A percentile compares a stretch with the other conserved stretches of the same genome.
Evolutionary conservation across 768 basidiomycete genomes (phyloP).

Genomic region (Lentinula lateritia): DNA sequence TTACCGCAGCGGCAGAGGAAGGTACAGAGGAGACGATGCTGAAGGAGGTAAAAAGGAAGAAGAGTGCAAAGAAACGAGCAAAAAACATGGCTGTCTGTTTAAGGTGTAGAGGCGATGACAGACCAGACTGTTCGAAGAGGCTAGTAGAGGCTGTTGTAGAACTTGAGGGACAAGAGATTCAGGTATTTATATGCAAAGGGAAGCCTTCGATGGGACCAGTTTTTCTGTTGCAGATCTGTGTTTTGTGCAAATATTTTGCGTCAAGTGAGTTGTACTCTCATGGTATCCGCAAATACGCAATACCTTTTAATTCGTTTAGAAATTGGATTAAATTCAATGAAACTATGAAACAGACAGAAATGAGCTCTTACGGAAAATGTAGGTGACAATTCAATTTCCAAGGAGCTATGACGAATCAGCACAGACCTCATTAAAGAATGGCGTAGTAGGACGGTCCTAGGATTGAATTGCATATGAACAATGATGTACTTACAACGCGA

Average conservation of each 20-base stretch:
- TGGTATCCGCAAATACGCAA: no score
- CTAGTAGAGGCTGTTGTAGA: neutral
- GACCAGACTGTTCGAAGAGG: neutral
- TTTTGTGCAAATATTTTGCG: neutral
- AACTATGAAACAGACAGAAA: neutral
- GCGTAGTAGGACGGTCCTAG: no score
- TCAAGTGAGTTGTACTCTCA: neutral
- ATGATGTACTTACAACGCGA: no score
- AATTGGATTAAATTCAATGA: neutral
- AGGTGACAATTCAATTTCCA: neutral
- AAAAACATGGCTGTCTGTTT: neutral
- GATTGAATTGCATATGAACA: no score
- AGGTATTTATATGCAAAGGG: neutral
- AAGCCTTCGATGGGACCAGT: neutral
- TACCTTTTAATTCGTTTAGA: neutral
- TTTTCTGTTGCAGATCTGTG: neutral
- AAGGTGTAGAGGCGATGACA: neutral
- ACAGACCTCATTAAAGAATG: no score
- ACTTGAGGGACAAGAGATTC: neutral
- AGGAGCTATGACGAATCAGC: neutral
- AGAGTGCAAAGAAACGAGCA: constrained; percentile 1
- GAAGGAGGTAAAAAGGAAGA: neutral
- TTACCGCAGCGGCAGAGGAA: neutral
- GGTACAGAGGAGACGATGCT: neutral
- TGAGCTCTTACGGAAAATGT: neutral